Conservation (phyloP, 2,329 filamentous ascomycete genomes). For the Alternaria gansuensis region DNA sequence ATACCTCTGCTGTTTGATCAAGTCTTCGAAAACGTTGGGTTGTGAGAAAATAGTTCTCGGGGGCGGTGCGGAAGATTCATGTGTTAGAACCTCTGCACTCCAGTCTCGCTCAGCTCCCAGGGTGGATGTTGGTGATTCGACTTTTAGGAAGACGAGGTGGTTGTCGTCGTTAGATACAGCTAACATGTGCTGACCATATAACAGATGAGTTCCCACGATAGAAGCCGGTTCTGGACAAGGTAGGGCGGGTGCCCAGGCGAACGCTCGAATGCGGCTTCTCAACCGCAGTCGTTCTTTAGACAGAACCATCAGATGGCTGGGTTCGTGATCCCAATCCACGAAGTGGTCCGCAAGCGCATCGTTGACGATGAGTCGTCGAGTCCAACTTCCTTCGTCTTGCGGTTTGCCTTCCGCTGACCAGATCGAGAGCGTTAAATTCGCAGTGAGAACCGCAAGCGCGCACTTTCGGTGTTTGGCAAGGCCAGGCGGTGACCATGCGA, state of each 20-base stretch:
- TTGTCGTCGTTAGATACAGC: constrained; percentile 56
- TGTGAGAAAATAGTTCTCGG: constrained; percentile 22
- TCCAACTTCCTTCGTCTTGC: constrained; percentile 59
- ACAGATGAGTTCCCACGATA: constrained; percentile 39
- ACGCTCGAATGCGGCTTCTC: constrained; percentile 53
- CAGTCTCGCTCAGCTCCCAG: constrained; percentile 37
- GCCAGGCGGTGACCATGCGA: constrained; percentile 67
- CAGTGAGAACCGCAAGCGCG: constrained; percentile 64
- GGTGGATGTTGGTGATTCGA: constrained; percentile 52
- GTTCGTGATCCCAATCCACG: constrained; percentile 17
- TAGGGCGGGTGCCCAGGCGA: constrained; percentile 53
- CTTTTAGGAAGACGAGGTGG: constrained; percentile 50
- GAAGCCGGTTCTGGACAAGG: constrained; percentile 19
- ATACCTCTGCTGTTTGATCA: constrained; percentile 44
- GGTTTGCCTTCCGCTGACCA: constrained; percentile 61
- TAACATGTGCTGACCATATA: constrained; percentile 46
- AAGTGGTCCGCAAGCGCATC: constrained; percentile 56
- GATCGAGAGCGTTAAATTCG: constrained; percentile 65
- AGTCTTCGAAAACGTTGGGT: constrained; percentile 43
- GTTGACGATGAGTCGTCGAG: constrained; percentile 64
- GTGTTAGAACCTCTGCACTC: constrained; percentile 40
- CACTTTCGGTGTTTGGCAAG: constrained; percentile 64
- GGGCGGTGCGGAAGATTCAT: constrained; percentile 34
- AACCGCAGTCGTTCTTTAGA: constrained; percentile 50
- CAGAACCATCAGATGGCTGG: constrained; percentile 25